These are phyloP conservation scores for Echium plantagineum DNA, from an alignment of 257 asterid genomes.

Conservation along the genomic window DNA sequence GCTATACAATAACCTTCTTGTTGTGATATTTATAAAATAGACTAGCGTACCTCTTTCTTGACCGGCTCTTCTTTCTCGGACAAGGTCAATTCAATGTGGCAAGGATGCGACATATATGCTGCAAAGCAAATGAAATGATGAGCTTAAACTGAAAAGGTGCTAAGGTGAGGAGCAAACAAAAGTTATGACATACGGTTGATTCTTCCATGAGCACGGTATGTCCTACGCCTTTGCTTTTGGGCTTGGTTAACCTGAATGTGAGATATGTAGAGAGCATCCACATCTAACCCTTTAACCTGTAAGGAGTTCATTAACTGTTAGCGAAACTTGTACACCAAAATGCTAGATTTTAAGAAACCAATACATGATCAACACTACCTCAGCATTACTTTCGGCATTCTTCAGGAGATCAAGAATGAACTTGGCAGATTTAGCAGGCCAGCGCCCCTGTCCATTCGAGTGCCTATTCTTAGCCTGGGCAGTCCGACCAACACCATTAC, in stretches of 20 bases:
- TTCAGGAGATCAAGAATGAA: conserved; percentile 57
- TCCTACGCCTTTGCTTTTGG: conserved; percentile 62
- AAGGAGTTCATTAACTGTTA: background rate
- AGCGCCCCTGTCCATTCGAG: conserved; percentile 65
- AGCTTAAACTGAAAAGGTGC: too few species aligned
- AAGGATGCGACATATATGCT: conserved; percentile 65
- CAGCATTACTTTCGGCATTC: conserved; percentile 74
- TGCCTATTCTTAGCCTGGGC: conserved; percentile 70
- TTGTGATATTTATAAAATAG: too few species aligned
- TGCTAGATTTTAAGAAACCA: background rate
- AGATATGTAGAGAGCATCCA: conserved; percentile 57
- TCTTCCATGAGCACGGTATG: conserved; percentile 74
- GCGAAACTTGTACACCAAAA: background rate
- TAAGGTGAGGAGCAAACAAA: background rate
- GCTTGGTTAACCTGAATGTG: conserved; percentile 75
- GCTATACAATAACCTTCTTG: too few species aligned
- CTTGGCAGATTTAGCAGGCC: conserved; percentile 72
- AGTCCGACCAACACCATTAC: conserved; percentile 65
- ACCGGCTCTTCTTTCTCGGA: conserved; percentile 66
- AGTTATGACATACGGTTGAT: conserved; percentile 43
- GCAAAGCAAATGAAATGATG: too few species aligned
- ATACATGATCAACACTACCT: conserved; percentile 17
- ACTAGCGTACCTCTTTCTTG: conserved; percentile 25
- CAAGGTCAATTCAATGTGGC: conserved; percentile 57
- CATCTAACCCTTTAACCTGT: conserved; percentile 71